phyloP scores from a whole-genome alignment of 1,139 yeast genomes.

The Geotrichum australiense region DNA sequence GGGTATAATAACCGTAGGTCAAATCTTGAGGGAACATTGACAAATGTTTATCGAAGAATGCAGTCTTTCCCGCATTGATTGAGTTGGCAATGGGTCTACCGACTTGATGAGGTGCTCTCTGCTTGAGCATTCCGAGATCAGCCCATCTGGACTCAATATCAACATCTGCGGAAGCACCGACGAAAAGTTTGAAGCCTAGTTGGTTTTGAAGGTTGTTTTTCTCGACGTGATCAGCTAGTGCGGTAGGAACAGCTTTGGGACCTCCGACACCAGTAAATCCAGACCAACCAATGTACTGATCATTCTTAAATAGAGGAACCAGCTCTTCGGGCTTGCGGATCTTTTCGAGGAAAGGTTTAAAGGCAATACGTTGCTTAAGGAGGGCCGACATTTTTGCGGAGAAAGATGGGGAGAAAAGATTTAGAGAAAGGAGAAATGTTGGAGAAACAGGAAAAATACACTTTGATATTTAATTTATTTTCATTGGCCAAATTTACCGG shows the following conservation, averaged over 20 bases:
- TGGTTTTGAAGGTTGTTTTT: slow-evolving; percentile 79
- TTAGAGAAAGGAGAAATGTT: neutral
- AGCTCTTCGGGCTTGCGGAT: slow-evolving; percentile 78
- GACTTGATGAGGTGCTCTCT: slow-evolving; percentile 96
- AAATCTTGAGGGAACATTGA: slow-evolving; percentile 98
- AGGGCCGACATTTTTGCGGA: slow-evolving; percentile 49
- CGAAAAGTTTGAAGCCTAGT: slow-evolving; percentile 80
- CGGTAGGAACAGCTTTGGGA: slow-evolving; percentile 86
- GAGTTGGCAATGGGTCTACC: slow-evolving; percentile 91
- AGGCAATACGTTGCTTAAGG: slow-evolving; percentile 82
- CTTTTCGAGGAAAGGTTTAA: slow-evolving; percentile 77
- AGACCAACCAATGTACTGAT: slow-evolving; percentile 95
- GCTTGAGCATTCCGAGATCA: slow-evolving; percentile 68
- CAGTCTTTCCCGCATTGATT: slow-evolving; percentile 79
- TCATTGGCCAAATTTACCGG: no score
- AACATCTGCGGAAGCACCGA: slow-evolving; percentile 97
- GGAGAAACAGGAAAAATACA: neutral
- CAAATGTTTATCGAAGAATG: slow-evolving; percentile 90
- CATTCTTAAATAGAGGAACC: slow-evolving; percentile 75
- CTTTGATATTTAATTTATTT: neutral
- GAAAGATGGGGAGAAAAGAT: neutral
- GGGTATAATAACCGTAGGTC: slow-evolving; percentile 89
- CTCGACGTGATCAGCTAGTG: slow-evolving; percentile 84
- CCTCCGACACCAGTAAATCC: slow-evolving; percentile 99
- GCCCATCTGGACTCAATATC: slow-evolving; percentile 94